phyloP scores from a whole-genome alignment of 208 protist genomes.

The Phytomonas sp. region DNA sequence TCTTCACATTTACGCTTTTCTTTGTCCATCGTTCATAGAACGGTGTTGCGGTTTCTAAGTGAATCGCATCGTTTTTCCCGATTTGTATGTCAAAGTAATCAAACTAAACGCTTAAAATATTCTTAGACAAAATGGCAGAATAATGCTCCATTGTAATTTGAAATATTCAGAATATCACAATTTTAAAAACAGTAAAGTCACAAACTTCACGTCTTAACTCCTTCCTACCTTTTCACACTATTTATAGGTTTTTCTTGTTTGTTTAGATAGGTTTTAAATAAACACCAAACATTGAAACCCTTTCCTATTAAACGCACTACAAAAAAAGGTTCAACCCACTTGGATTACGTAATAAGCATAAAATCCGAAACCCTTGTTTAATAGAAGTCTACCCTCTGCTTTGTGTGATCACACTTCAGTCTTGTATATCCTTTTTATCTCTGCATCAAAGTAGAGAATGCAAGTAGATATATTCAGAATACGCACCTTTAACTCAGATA shows the following conservation, averaged over 20 bases:
- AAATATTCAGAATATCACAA: not conserved
- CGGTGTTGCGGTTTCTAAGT: not conserved
- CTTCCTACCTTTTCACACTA: not conserved
- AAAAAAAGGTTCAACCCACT: slow-evolving; percentile 10
- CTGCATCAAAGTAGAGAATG: not conserved
- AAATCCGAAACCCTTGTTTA: not conserved
- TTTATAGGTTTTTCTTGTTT: not conserved
- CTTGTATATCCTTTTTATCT: not conserved
- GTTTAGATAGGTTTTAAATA: not conserved
- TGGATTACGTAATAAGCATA: not conserved
- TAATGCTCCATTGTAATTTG: not conserved
- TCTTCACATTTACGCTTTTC: slow-evolving; percentile 8
- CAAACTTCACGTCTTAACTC: not conserved
- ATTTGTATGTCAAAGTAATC: not conserved
- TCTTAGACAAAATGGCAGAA: not conserved
- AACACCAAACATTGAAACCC: not conserved
- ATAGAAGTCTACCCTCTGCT: not conserved
- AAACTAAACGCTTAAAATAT: not conserved
- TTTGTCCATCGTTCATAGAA: slow-evolving; percentile 5
- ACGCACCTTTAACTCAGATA: not conserved
- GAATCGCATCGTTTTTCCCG: not conserved
- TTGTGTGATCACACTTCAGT: not conserved
- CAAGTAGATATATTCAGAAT: not conserved
- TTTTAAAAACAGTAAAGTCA: not conserved
- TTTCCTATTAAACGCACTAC: slow-evolving; percentile 11